These are phyloP conservation scores for Lentinus brumalis DNA, from an alignment of 768 basidiomycete species.

Conservation along the genomic window DNA sequence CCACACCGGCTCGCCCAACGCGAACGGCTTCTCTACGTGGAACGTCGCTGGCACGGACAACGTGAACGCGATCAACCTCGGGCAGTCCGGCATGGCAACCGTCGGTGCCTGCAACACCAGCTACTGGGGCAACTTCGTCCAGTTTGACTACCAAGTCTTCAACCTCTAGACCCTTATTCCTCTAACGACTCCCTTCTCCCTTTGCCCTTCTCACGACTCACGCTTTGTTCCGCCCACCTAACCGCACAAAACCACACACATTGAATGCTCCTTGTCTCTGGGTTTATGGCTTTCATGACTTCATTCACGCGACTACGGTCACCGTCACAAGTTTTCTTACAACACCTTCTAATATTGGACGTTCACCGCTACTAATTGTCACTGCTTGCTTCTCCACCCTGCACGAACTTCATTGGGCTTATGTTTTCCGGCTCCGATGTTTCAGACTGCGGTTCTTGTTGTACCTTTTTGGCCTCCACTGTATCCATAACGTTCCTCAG, in stretches of 20 bases:
- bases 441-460: not conserved
- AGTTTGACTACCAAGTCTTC: conserved; percentile 75
- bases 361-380: not conserved
- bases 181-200: not conserved
- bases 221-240: not conserved
- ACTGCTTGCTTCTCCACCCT: not conserved
- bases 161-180: conserved; percentile 21
- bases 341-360: conserved; percentile 11
- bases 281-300: conserved; percentile 12
- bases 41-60: conserved; percentile 48
- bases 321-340: not conserved
- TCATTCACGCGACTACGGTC: conserved; percentile 7
- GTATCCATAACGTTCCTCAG: conserved; percentile 19
- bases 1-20: conserved; percentile 62
- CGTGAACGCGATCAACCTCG: conserved; percentile 62
- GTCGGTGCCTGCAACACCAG: conserved; percentile 61
- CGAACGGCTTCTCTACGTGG: conserved; percentile 51
- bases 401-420: not conserved
- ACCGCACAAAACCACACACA: not conserved
- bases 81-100: conserved; percentile 52
- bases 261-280: conserved; percentile 2
- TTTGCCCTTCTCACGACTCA: not conserved
- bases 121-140: conserved; percentile 67
- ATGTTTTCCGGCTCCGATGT: not conserved
- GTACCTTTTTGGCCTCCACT: conserved; percentile 1